Percentiles rank a stretch among this genome's conserved stretches.
Conservation (phyloP, 192 early-diverging fungal species). For the Rhizophlyctis rosea region DNA sequence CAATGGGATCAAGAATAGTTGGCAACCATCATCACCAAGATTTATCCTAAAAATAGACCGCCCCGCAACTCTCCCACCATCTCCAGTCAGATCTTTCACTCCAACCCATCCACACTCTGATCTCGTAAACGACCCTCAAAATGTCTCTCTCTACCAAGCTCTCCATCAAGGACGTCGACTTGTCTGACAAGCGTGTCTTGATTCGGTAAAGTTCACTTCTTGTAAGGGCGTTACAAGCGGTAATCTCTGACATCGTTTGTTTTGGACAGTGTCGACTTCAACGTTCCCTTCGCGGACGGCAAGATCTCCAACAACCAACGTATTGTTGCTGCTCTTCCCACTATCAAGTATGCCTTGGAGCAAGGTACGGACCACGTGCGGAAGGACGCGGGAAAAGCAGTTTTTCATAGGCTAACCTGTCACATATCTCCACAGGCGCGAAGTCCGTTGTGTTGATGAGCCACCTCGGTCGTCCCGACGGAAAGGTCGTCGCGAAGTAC, state of each 20-base stretch:
- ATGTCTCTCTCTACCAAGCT: conserved; percentile 69
- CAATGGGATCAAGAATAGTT: no score
- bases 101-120: background rate
- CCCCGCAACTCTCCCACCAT: no score
- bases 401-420: conserved; percentile 1
- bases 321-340: conserved; percentile 91
- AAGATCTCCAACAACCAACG: conserved; percentile 97
- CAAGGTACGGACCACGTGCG: conserved; percentile 51
- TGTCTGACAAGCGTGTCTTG: conserved; percentile 84
- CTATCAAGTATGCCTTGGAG: conserved; percentile 85
- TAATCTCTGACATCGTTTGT: background rate
- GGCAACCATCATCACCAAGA: no score
- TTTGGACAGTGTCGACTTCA: conserved; percentile 86
- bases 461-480: conserved; percentile 97
- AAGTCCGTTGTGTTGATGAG: conserved; percentile 89
- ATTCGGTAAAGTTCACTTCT: conserved; percentile 63
- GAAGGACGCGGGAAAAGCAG: conserved; percentile 3
- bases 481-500: conserved; percentile 81
- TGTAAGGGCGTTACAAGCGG: background rate
- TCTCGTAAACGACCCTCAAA: background rate
- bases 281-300: conserved; percentile 92
- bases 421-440: conserved; percentile 52
- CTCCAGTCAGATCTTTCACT: no score
- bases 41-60: no score
- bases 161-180: conserved; percentile 78